phyloP scores from a whole-genome alignment of 2,329 filamentous ascomycete genomes.

The Dothistroma septosporum region DNA sequence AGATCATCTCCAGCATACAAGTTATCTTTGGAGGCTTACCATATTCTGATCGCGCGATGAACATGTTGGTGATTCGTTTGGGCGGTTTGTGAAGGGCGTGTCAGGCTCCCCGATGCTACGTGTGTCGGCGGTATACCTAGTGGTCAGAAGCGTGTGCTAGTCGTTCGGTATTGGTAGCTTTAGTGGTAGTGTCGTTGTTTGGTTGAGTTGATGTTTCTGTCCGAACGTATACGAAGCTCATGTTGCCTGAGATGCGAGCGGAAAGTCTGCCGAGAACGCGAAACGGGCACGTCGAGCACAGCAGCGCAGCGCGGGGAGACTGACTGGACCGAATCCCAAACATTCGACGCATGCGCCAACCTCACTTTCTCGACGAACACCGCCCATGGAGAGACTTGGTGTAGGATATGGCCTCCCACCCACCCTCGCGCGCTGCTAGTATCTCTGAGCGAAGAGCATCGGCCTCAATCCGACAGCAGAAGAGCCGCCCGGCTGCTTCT shows the following conservation, averaged over 20 bases:
- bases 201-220: background rate
- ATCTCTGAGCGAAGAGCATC: slow-evolving; percentile 29
- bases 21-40: slow-evolving; percentile 57
- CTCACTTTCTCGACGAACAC: background rate
- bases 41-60: slow-evolving; percentile 99
- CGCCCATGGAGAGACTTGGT: slow-evolving; percentile 12
- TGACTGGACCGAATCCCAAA: no score
- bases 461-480: slow-evolving; percentile 25
- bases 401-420: slow-evolving; percentile 26
- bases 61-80: slow-evolving; percentile 64
- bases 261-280: background rate
- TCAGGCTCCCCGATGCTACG: background rate
- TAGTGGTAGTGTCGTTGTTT: background rate
- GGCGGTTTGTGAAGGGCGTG: background rate
- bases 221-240: background rate
- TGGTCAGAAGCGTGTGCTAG: background rate
- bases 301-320: background rate
- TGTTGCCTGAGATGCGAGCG: background rate
- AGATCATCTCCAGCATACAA: slow-evolving; percentile 16
- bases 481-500: slow-evolving; percentile 25
- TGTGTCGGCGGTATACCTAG: background rate
- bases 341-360: background rate
- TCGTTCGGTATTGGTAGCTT: slow-evolving; percentile 1
- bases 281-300: background rate
- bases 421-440: slow-evolving; percentile 24